These are phyloP conservation scores for Colletotrichum lentis DNA, from an alignment of 2,329 filamentous ascomycete genomes.

Conservation along the genomic window DNA sequence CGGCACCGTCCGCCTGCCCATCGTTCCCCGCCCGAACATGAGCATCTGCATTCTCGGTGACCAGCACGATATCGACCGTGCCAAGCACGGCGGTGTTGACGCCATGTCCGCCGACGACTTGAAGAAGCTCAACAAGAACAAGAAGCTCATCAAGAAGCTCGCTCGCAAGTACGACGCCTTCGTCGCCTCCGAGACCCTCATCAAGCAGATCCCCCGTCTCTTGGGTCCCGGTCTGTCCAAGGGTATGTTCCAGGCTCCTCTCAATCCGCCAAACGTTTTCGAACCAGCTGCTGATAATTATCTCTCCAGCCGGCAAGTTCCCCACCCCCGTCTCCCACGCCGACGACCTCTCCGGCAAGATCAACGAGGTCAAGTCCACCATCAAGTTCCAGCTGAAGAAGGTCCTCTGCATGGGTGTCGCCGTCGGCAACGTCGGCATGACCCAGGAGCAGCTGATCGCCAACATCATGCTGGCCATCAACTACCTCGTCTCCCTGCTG, in stretches of 20 bases:
- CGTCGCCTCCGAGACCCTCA: constrained; percentile 93
- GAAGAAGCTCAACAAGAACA: constrained; percentile 99
- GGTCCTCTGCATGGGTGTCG: constrained; percentile 99
- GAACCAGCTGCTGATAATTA: constrained; percentile 42
- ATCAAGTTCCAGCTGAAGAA: constrained; percentile 99
- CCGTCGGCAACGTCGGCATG: constrained; percentile 98
- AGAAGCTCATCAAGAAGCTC: constrained; percentile 99
- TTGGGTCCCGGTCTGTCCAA: constrained; percentile 98
- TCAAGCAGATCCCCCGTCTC: constrained; percentile 99
- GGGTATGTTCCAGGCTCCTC: constrained; percentile 64
- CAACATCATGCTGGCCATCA: constrained; percentile 99
- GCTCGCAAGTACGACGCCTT: constrained; percentile 99
- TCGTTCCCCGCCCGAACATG: constrained; percentile 91
- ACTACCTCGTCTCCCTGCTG: constrained; percentile 98
- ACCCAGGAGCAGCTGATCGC: constrained; percentile 91
- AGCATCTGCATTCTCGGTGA: constrained; percentile 78
- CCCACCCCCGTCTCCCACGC: constrained; percentile 96
- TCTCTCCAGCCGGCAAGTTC: constrained; percentile 90
- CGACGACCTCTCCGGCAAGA: constrained; percentile 93
- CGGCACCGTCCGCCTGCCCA: constrained; percentile 94
- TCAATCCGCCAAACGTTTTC: not conserved
- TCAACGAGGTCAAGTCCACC: constrained; percentile 99
- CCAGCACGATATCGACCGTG: constrained; percentile 98
- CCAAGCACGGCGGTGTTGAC: constrained; percentile 98
- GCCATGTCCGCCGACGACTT: constrained; percentile 98